phyloP scores from a whole-genome alignment of 139 green algal species.

The Monoraphidium neglectum region DNA sequence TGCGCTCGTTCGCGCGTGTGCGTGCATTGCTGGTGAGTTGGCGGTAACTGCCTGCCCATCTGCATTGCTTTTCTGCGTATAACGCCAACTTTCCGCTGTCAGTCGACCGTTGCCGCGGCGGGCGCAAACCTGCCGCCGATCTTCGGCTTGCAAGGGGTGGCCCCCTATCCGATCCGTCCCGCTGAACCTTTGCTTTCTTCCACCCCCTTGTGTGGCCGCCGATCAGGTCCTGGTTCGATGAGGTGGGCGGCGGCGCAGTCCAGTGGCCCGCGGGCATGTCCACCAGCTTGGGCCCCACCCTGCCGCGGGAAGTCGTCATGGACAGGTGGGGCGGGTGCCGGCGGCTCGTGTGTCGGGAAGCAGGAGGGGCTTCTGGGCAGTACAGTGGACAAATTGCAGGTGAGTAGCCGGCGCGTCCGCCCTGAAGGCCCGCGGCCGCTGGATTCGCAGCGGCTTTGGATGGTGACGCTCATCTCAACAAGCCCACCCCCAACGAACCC shows the following conservation, averaged over 20 bases:
- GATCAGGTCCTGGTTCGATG: constrained; percentile 16
- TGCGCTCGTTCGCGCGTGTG: too few relatives aligned
- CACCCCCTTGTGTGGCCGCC: too few relatives aligned
- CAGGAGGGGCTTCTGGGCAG: constrained; percentile 15
- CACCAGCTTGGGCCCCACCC: background rate
- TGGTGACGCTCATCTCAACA: background rate
- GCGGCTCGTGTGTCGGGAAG: constrained; percentile 1
- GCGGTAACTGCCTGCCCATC: too few relatives aligned
- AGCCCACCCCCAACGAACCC: background rate
- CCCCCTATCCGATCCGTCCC: too few relatives aligned
- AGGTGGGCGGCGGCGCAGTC: constrained; percentile 11
- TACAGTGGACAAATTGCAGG: constrained; percentile 20
- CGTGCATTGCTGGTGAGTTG: too few relatives aligned
- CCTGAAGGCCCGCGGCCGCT: too few relatives aligned
- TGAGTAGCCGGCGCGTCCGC: background rate
- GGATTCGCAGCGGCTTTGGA: background rate
- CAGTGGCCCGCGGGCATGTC: background rate
- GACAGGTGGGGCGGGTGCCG: constrained; percentile 23
- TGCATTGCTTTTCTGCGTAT: too few relatives aligned
- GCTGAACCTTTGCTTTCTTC: too few relatives aligned
- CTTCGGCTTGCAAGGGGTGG: too few relatives aligned
- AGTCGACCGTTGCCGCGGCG: too few relatives aligned
- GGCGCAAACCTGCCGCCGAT: too few relatives aligned
- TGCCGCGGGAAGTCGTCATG: constrained; percentile 23
- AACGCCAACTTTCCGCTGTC: too few relatives aligned